Evolutionary conservation across 495 filamentous ascomycete species (phyloP).

Genomic region (Aspergillus olivimuriae): DNA sequence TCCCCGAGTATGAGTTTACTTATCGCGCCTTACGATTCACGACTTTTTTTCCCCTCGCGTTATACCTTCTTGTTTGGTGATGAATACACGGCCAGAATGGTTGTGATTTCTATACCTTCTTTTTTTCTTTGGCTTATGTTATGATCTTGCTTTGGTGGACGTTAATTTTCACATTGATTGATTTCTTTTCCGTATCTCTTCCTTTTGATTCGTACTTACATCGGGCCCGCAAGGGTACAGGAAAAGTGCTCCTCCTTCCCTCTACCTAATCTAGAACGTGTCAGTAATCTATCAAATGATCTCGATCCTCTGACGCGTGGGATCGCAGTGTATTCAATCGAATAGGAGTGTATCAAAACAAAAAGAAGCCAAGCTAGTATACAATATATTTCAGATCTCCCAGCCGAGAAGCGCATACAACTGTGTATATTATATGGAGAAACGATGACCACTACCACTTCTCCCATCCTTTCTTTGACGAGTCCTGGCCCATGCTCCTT

Average conservation of each 20-base stretch:
- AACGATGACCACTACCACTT: conserved; percentile 10
- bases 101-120: conserved; percentile 15
- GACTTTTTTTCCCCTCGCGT: conserved; percentile 7
- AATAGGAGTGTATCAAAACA: background rate
- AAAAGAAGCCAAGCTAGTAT: too few species aligned
- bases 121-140: background rate
- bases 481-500: conserved; percentile 14
- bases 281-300: background rate
- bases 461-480: conserved; percentile 17
- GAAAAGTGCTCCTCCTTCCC: conserved; percentile 8
- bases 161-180: background rate
- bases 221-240: conserved; percentile 7
- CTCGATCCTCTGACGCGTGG: background rate
- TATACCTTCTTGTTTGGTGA: background rate
- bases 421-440: background rate
- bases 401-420: too few species aligned
- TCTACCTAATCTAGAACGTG: background rate
- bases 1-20: conserved; percentile 1
- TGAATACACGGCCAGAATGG: conserved; percentile 2
- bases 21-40: conserved; percentile 7
- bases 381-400: too few species aligned
- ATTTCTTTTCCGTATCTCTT: conserved; percentile 4
- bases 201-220: conserved; percentile 13
- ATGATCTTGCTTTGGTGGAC: background rate
- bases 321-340: background rate